phyloP scores from a whole-genome alignment of 1,284 basidiomycete species.

The Neonothopanus nambi region DNA sequence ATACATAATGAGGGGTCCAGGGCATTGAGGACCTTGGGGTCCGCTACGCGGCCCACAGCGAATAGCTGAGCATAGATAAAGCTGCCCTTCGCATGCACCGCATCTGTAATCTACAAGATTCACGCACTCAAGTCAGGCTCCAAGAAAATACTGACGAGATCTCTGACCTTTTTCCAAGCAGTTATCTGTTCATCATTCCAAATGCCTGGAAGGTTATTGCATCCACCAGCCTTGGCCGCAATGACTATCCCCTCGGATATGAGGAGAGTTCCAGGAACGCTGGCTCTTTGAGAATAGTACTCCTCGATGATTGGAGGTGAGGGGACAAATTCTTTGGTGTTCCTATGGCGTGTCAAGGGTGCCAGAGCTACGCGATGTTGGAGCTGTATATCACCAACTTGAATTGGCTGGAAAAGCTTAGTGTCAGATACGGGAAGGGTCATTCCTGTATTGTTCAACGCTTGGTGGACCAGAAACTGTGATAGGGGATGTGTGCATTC shows the following conservation, averaged over 20 bases:
- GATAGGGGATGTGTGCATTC: too few relatives aligned
- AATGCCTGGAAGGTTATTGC: conserved; percentile 37
- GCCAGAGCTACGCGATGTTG: neutral
- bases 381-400: neutral
- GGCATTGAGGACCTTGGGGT: neutral
- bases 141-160: neutral
- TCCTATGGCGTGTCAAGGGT: neutral
- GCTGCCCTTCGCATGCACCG: conserved; percentile 38
- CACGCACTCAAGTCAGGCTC: neutral
- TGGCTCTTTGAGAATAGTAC: conserved; percentile 29
- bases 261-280: conserved; percentile 36
- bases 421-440: neutral
- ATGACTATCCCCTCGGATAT: conserved; percentile 43
- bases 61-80: conserved; percentile 46
- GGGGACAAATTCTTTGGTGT: neutral
- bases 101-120: conserved; percentile 22
- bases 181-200: conserved; percentile 38
- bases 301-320: conserved; percentile 1
- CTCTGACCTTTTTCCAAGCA: conserved; percentile 40
- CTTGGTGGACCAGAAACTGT: too few relatives aligned
- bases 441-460: too few relatives aligned
- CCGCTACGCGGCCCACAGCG: conserved; percentile 41
- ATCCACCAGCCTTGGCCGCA: conserved; percentile 29
- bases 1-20: conserved; percentile 3
- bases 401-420: conserved; percentile 1